Percentiles rank a stretch among this genome's conserved stretches.
These are phyloP conservation scores for Tremellales sp. DNA, from an alignment of 1,284 basidiomycete species.

Conservation along the genomic window DNA sequence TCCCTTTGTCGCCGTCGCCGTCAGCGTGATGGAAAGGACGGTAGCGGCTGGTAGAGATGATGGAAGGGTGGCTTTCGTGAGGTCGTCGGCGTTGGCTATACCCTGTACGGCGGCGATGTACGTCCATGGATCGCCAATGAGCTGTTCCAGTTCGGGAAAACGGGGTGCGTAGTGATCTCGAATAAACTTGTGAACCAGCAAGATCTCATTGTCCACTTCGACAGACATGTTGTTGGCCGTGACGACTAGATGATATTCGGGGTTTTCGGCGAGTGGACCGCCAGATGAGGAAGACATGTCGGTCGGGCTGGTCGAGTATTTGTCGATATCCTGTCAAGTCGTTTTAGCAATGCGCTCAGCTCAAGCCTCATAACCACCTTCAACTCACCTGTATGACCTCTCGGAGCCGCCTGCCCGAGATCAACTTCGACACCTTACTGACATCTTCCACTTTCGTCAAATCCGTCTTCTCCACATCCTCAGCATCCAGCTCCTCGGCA, in stretches of 20 bases:
- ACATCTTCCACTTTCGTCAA: constrained; percentile 78
- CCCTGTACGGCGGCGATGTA: constrained; percentile 88
- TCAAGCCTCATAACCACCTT: neutral
- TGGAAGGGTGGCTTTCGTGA: constrained; percentile 74
- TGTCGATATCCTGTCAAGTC: constrained; percentile 71
- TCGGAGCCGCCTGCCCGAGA: constrained; percentile 74
- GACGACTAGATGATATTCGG: constrained; percentile 95
- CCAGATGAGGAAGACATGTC: constrained; percentile 63
- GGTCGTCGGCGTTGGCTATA: constrained; percentile 79
- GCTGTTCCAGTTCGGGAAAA: constrained; percentile 94
- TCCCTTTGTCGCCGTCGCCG: constrained; percentile 85
- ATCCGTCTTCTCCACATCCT: constrained; percentile 90
- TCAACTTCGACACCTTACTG: constrained; percentile 78
- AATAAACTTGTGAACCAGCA: constrained; percentile 98
- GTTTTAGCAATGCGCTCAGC: too few relatives aligned
- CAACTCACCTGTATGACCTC: constrained; percentile 71
- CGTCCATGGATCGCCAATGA: constrained; percentile 85
- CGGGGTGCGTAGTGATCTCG: constrained; percentile 94
- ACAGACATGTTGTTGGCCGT: constrained; percentile 97
- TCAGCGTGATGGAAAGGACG: constrained; percentile 93
- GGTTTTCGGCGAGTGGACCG: constrained; percentile 78
- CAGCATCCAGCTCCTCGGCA: constrained; percentile 86
- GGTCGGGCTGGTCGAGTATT: constrained; percentile 70
- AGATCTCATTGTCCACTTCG: constrained; percentile 96
- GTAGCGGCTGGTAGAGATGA: constrained; percentile 84